Evolutionary conservation across 441 rosid species (phyloP).

Genomic region (Erodium moschatum): DNA sequence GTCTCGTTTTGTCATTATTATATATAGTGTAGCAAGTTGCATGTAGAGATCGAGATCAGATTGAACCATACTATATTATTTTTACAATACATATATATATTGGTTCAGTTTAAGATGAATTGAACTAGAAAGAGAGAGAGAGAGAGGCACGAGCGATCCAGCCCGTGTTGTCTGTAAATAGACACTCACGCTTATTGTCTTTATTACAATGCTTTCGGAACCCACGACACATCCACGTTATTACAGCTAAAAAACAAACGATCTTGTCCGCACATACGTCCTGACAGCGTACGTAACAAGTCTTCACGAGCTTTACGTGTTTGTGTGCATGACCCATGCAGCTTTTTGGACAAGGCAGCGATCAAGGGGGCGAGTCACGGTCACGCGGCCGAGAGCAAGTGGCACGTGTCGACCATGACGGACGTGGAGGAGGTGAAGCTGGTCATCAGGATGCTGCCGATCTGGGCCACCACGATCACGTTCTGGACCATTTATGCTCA

Average conservation of each 20-base stretch:
- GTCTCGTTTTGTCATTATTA: too few relatives aligned
- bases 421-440: conserved; percentile 82
- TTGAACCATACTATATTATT: too few relatives aligned
- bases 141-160: background rate
- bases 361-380: conserved; percentile 21
- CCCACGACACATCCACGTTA: too few relatives aligned
- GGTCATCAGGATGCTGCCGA: conserved; percentile 59
- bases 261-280: too few relatives aligned
- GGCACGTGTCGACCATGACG: conserved; percentile 66
- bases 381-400: conserved; percentile 36
- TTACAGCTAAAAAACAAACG: too few relatives aligned
- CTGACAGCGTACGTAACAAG: too few relatives aligned
- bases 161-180: background rate
- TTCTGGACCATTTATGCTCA: conserved; percentile 88
- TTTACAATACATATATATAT: too few relatives aligned
- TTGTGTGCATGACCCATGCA: conserved; percentile 10
- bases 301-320: background rate
- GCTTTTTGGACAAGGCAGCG: conserved; percentile 74
- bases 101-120: background rate
- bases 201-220: background rate
- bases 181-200: background rate
- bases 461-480: conserved; percentile 89
- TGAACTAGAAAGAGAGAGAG: background rate
- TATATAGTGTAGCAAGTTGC: too few relatives aligned
- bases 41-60: too few relatives aligned